These are phyloP conservation scores for Talaromyces trachyspermus DNA, from an alignment of 495 filamentous ascomycete genomes.

Conservation along the genomic window DNA sequence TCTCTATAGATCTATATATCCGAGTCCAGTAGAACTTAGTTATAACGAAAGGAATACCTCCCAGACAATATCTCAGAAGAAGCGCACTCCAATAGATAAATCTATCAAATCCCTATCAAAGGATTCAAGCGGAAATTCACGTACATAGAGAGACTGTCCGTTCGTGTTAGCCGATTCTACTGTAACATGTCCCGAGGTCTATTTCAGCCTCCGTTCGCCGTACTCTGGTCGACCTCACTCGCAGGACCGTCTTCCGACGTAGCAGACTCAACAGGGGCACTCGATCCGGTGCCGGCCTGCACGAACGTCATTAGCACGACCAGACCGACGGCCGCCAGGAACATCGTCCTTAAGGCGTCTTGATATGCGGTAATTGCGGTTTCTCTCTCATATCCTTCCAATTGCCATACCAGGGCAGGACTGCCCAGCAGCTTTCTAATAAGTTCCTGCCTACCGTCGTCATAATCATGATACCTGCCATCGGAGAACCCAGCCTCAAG, in stretches of 20 bases:
- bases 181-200: too few species aligned
- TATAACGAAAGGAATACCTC: too few species aligned
- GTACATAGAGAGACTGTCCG: too few species aligned
- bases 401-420: slow-evolving; percentile 50
- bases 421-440: slow-evolving; percentile 59
- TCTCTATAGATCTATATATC: too few species aligned
- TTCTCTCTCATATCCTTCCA: slow-evolving; percentile 45
- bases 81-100: too few species aligned
- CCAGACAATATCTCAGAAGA: too few species aligned
- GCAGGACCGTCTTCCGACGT: neutral
- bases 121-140: too few species aligned
- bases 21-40: too few species aligned
- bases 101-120: too few species aligned
- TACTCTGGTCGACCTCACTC: too few species aligned
- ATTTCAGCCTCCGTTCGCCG: too few species aligned
- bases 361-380: slow-evolving; percentile 61
- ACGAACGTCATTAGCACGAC: slow-evolving; percentile 46
- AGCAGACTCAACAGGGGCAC: slow-evolving; percentile 7
- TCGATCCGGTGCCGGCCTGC: slow-evolving; percentile 68
- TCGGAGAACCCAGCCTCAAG: slow-evolving; percentile 52
- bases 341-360: slow-evolving; percentile 48
- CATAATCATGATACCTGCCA: slow-evolving; percentile 25
- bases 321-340: slow-evolving; percentile 48
- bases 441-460: slow-evolving; percentile 32
- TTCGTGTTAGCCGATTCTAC: too few species aligned